These are phyloP conservation scores for Mortierella sp. DNA, from an alignment of 371 early-diverging fungal genomes.

Conservation along the genomic window DNA sequence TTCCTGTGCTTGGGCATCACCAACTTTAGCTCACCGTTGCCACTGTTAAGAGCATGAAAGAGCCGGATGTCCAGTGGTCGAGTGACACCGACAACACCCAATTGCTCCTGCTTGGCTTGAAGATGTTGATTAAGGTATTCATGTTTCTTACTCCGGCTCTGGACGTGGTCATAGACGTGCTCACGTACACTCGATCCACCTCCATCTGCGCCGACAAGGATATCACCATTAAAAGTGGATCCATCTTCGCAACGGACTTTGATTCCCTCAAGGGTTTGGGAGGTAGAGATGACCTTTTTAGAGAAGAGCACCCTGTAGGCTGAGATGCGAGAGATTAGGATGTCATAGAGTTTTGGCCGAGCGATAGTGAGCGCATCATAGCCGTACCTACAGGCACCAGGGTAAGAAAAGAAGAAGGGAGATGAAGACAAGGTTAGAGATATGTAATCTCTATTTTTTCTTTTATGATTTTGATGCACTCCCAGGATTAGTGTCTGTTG, in stretches of 20 bases:
- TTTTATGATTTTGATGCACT: too few species aligned
- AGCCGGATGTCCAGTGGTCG: slow-evolving; percentile 22
- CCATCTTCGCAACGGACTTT: slow-evolving; percentile 40
- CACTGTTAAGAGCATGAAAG: slow-evolving; percentile 20
- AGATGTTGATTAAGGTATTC: slow-evolving; percentile 25
- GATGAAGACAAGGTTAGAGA: too few species aligned
- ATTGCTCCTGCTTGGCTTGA: slow-evolving; percentile 22
- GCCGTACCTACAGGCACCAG: slow-evolving; percentile 23
- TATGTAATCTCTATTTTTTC: too few species aligned
- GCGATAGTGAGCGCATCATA: slow-evolving; percentile 35
- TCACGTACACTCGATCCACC: slow-evolving; percentile 31
- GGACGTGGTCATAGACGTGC: slow-evolving; percentile 27
- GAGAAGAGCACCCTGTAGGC: slow-evolving; percentile 45
- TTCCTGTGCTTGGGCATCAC: slow-evolving; percentile 35
- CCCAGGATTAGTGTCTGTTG: too few species aligned
- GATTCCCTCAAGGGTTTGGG: slow-evolving; percentile 30
- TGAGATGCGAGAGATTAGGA: slow-evolving; percentile 38
- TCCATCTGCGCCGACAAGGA: slow-evolving; percentile 42
- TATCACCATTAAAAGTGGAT: slow-evolving; percentile 29
- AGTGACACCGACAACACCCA: slow-evolving; percentile 32
- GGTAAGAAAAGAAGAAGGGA: too few species aligned
- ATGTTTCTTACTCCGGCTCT: slow-evolving; percentile 20
- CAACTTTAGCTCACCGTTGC: slow-evolving; percentile 28
- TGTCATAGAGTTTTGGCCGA: slow-evolving; percentile 38
- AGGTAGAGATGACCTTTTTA: slow-evolving; percentile 25